phyloP scores from a whole-genome alignment of 306 rosid genomes.

The Cicer yamashitae region DNA sequence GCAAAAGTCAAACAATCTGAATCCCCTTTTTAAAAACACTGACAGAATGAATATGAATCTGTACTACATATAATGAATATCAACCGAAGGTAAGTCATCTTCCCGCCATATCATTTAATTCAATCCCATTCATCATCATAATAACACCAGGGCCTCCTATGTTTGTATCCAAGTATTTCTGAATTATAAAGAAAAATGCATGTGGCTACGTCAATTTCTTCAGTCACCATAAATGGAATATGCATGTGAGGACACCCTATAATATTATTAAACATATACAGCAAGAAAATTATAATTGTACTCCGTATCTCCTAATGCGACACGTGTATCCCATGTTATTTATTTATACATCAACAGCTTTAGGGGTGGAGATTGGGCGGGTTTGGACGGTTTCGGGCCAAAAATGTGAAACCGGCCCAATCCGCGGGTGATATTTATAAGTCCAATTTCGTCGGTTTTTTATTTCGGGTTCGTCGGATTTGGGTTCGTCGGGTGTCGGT shows the following conservation, averaged over 20 bases:
- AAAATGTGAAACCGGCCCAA: too few species aligned
- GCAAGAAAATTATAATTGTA: neutral
- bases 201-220: conserved; percentile 38
- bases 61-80: conserved; percentile 10
- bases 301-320: neutral
- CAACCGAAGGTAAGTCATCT: conserved; percentile 48
- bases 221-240: conserved; percentile 44
- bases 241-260: conserved; percentile 25
- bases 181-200: neutral
- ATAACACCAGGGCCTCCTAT: conserved; percentile 31
- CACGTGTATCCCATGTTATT: conserved; percentile 25
- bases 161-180: neutral
- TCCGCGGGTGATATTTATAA: too few species aligned
- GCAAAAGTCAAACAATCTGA: too few species aligned
- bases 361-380: too few species aligned
- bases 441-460: too few species aligned
- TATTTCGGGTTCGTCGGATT: too few species aligned
- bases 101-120: conserved; percentile 42
- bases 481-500: too few species aligned
- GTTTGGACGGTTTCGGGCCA: too few species aligned
- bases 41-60: conserved; percentile 18
- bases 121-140: conserved; percentile 37
- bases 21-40: neutral
- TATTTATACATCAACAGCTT: too few species aligned
- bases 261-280: too few species aligned